Evolutionary conservation across 108 stramenopile genomes (phyloP).

Genomic region (Nitzschia sp.): DNA sequence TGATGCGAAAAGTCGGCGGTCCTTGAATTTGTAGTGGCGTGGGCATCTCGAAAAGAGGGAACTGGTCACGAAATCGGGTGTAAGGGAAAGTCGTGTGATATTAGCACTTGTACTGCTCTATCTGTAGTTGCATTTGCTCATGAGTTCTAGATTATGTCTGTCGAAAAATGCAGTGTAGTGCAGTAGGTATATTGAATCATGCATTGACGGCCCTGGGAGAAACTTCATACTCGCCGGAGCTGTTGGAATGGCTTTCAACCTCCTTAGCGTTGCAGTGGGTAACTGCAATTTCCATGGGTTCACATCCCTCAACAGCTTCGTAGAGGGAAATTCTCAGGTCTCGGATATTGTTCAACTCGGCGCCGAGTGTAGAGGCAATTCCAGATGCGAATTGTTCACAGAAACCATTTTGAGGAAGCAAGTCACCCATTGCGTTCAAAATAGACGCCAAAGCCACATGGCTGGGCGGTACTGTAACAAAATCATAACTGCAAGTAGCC

Average conservation of each 20-base stretch:
- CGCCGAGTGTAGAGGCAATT: neutral
- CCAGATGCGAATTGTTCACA: conserved; percentile 13
- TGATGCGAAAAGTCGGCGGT: no score
- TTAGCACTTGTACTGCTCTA: no score
- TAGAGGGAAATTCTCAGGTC: conserved; percentile 31
- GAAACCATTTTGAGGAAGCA: conserved; percentile 13
- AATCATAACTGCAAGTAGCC: conserved; percentile 22
- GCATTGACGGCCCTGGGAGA: conserved; percentile 21
- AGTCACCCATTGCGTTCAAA: conserved; percentile 36
- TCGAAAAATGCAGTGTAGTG: no score
- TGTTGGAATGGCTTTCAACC: conserved; percentile 3
- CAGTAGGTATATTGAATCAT: neutral
- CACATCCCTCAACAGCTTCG: conserved; percentile 25
- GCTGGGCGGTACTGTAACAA: conserved; percentile 13
- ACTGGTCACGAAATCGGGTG: no score
- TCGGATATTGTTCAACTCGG: conserved; percentile 10
- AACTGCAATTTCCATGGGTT: conserved; percentile 21
- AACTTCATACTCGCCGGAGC: conserved; percentile 3
- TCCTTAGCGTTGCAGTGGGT: conserved; percentile 7
- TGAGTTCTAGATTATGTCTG: no score
- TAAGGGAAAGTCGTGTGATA: no score
- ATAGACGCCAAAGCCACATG: conserved; percentile 36
- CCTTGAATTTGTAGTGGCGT: no score
- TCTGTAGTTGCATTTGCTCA: no score
- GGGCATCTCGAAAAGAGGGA: no score